Evolutionary conservation across 352 stramenopile genomes (phyloP).

Genomic region (Nothophytophthora sp.): DNA sequence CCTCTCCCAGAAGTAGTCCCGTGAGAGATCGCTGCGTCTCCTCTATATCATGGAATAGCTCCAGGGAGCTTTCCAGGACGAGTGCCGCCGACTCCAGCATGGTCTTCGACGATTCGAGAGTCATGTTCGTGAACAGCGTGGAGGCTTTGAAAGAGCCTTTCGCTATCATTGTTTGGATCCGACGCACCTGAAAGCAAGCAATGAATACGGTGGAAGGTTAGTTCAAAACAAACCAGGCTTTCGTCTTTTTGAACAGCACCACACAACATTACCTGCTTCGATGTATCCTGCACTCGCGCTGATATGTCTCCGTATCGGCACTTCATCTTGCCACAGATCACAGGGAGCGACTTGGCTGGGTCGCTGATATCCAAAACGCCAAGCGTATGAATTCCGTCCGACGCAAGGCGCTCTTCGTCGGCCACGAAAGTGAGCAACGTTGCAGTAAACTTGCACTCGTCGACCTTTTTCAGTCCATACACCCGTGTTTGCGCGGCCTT

Average conservation of each 20-base stretch:
- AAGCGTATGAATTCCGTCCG: constrained; percentile 59
- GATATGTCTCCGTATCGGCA: constrained; percentile 61
- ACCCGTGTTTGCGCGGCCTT: constrained; percentile 37
- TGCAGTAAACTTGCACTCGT: constrained; percentile 55
- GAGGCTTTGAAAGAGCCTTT: constrained; percentile 16
- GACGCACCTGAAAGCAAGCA: constrained; percentile 16
- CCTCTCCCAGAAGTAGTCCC: constrained; percentile 20
- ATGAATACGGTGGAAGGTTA: constrained; percentile 3
- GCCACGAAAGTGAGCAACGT: constrained; percentile 52
- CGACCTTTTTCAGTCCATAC: constrained; percentile 55
- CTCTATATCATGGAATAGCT: constrained; percentile 56
- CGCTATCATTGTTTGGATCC: constrained; percentile 25
- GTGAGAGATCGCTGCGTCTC: constrained; percentile 27
- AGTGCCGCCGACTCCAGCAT: constrained; percentile 54
- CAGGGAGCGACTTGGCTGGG: constrained; percentile 48
- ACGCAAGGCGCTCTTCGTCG: constrained; percentile 34
- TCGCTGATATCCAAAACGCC: constrained; percentile 72
- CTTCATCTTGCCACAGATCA: constrained; percentile 74
- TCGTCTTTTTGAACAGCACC: background rate
- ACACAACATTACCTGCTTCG: constrained; percentile 37
- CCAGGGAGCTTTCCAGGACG: constrained; percentile 62
- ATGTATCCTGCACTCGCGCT: constrained; percentile 48
- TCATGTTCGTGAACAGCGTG: constrained; percentile 52
- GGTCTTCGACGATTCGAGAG: constrained; percentile 47
- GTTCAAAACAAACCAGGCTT: constrained; percentile 6